Conservation (phyloP, 352 stramenopile genomes). For the Globisporangium viniferum region DNA sequence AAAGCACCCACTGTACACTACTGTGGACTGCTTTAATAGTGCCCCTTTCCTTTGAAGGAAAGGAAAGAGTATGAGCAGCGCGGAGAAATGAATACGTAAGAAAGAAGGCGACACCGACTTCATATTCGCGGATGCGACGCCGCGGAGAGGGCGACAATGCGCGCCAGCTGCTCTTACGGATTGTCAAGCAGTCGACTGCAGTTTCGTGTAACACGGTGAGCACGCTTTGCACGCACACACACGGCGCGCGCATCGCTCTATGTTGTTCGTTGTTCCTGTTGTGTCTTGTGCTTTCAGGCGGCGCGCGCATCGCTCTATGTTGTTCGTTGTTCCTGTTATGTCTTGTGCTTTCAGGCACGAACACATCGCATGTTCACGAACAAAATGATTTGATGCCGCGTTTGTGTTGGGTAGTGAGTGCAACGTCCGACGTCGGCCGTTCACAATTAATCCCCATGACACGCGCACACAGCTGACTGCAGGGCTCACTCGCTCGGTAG, state of each 20-base stretch:
- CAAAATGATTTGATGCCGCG: background rate
- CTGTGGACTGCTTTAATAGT: background rate
- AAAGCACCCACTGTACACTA: background rate
- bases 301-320: background rate
- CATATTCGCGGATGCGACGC: background rate
- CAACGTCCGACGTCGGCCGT: background rate
- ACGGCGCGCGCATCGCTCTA: background rate
- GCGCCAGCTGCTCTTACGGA: background rate
- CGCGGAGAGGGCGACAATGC: background rate
- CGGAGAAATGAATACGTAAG: background rate
- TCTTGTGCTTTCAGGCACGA: background rate
- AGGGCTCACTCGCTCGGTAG: background rate
- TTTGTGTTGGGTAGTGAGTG: background rate
- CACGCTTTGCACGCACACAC: background rate
- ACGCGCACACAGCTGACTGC: background rate
- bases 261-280: too few species aligned
- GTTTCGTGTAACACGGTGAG: background rate
- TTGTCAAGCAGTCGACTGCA: background rate
- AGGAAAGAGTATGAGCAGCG: background rate
- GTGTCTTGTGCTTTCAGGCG: too few species aligned
- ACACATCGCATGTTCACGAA: background rate
- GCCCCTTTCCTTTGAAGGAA: background rate
- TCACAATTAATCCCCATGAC: background rate
- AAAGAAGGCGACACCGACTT: background rate
- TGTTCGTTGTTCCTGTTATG: background rate